A percentile compares a stretch with the other conserved stretches of the same genome.
phyloP scores from a whole-genome alignment of 169 alveolate genomes.

The Plasmodium inui region DNA sequence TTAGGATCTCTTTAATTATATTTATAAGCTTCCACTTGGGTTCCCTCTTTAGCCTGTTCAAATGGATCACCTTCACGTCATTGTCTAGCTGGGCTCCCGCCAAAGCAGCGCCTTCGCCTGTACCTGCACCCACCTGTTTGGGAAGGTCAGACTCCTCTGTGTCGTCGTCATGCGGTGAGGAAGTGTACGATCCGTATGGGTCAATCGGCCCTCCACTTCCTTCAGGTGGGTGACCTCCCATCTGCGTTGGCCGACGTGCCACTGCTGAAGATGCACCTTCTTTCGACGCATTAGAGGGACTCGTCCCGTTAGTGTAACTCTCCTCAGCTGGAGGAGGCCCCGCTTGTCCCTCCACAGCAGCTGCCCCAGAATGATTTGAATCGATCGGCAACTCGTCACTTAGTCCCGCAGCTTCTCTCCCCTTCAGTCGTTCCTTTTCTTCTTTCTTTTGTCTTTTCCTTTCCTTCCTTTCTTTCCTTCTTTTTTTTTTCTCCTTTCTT shows the following conservation, averaged over 20 bases:
- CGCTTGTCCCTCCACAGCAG: not conserved
- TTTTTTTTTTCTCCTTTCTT: not conserved
- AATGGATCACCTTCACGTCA: constrained; percentile 14
- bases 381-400: not conserved
- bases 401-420: not conserved
- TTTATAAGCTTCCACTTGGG: constrained; percentile 17
- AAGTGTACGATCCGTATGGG: not conserved
- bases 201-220: not conserved
- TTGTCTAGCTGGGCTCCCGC: not conserved
- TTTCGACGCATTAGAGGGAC: not conserved
- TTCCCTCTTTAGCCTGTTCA: constrained; percentile 18
- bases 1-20: constrained; percentile 28
- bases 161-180: not conserved
- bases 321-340: not conserved
- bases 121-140: not conserved
- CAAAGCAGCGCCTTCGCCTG: not conserved
- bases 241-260: not conserved
- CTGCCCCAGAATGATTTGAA: not conserved
- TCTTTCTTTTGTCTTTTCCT: not conserved
- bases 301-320: not conserved
- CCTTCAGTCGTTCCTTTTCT: constrained; percentile 14
- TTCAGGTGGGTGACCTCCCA: not conserved
- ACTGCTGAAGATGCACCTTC: not conserved
- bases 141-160: not conserved
- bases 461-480: not conserved